Evolutionary conservation across 352 stramenopile genomes (phyloP).

Genomic region (Phytophthora colocasiae): DNA sequence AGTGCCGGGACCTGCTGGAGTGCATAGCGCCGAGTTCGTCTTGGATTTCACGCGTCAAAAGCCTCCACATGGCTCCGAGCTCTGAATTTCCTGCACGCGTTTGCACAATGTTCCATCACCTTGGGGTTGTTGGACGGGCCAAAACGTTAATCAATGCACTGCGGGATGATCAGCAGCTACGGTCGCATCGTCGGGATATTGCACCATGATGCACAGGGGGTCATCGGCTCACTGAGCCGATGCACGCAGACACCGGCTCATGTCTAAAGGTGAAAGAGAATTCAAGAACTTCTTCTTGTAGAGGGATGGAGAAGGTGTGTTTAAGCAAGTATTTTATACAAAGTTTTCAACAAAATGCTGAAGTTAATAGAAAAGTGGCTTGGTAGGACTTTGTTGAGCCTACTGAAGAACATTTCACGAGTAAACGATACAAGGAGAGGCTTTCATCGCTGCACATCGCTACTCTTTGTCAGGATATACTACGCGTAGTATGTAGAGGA

Average conservation of each 20-base stretch:
- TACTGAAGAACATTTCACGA: too few relatives aligned
- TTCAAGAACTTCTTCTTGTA: too few relatives aligned
- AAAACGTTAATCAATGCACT: slow-evolving; percentile 12
- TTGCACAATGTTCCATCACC: slow-evolving; percentile 12
- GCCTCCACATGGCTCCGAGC: not conserved
- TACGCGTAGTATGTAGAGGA: too few relatives aligned
- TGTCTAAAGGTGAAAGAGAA: not conserved
- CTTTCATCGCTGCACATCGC: too few relatives aligned
- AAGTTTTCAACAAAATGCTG: too few relatives aligned
- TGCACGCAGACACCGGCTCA: not conserved
- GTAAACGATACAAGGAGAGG: too few relatives aligned
- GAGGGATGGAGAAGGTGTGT: too few relatives aligned
- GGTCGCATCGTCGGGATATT: not conserved
- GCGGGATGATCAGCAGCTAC: not conserved
- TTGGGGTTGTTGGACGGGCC: not conserved
- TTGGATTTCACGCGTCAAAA: not conserved
- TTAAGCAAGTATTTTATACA: too few relatives aligned
- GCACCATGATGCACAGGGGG: not conserved
- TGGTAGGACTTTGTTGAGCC: too few relatives aligned
- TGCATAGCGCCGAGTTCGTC: slow-evolving; percentile 14
- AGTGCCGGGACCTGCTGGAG: slow-evolving; percentile 9
- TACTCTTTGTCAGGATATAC: too few relatives aligned
- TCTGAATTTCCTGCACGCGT: slow-evolving; percentile 1
- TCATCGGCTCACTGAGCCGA: not conserved
- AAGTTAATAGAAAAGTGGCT: too few relatives aligned